A percentile compares a stretch with the other conserved stretches of the same genome.
Conservation (phyloP, 2,329 filamentous ascomycete species). For the Fusarium papillatum region DNA sequence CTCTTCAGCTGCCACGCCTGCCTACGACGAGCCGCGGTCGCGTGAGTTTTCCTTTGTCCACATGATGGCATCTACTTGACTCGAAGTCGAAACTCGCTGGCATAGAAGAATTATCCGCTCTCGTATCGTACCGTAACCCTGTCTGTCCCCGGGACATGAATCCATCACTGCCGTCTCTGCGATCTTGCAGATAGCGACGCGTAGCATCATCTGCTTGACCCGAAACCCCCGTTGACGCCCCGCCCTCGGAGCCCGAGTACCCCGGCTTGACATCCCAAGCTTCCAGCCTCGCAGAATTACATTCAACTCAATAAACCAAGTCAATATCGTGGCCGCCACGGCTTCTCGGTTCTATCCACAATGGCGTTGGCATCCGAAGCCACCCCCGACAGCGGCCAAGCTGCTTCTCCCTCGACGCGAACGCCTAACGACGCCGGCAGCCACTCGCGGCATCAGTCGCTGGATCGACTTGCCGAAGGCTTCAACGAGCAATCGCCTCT, state of each 20-base stretch:
- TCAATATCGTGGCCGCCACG: constrained; percentile 13
- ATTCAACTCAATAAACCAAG: constrained; percentile 10
- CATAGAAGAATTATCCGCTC: neutral
- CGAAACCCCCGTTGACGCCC: constrained; percentile 12
- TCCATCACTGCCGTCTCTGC: constrained; percentile 10
- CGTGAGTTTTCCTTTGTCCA: constrained; percentile 41
- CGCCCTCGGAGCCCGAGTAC: constrained; percentile 26
- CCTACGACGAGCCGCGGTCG: constrained; percentile 33
- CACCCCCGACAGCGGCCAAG: constrained; percentile 9
- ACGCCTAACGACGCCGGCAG: constrained; percentile 13
- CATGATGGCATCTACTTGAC: constrained; percentile 37
- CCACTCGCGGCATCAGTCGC: constrained; percentile 26
- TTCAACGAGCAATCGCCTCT: constrained; percentile 50
- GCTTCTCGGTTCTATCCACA: constrained; percentile 7
- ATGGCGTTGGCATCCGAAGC: constrained; percentile 32
- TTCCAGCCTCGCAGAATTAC: constrained; percentile 17
- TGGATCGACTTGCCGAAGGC: constrained; percentile 32
- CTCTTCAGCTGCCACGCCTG: constrained; percentile 39
- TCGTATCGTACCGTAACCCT: neutral
- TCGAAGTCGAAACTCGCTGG: neutral
- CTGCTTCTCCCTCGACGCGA: constrained; percentile 19
- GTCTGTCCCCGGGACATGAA: constrained; percentile 1
- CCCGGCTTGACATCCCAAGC: constrained; percentile 10
- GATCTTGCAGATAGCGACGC: constrained; percentile 24
- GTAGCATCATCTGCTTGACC: constrained; percentile 7